Conservation (phyloP, 169 alveolate genomes). For the Perkinsus marinus region DNA sequence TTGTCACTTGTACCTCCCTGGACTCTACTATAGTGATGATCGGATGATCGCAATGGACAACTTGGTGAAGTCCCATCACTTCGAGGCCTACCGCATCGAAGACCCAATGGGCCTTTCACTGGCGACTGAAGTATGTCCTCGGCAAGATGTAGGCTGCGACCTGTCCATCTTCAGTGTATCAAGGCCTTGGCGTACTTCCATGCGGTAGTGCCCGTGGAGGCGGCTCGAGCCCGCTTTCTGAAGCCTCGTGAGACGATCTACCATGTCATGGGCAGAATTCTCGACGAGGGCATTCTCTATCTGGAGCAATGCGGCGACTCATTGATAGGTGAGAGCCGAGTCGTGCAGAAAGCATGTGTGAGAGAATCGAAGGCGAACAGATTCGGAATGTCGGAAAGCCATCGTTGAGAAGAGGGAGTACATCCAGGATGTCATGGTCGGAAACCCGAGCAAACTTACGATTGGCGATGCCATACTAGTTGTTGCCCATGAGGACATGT, state of each 20-base stretch:
- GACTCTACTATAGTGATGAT: not conserved
- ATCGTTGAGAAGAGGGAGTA: not conserved
- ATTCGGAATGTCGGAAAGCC: not conserved
- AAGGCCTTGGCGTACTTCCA: not conserved
- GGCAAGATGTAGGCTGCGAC: no score
- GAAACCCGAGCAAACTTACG: not conserved
- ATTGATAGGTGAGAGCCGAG: not conserved
- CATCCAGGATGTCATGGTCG: not conserved
- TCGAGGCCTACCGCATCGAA: not conserved
- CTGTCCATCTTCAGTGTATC: not conserved
- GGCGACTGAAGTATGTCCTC: not conserved
- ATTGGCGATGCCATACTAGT: not conserved
- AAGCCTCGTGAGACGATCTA: not conserved
- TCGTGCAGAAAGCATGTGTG: not conserved
- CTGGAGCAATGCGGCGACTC: not conserved
- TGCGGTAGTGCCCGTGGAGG: not conserved
- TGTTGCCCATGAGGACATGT: not conserved
- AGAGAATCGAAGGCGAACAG: not conserved
- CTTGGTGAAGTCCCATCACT: not conserved
- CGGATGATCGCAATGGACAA: not conserved
- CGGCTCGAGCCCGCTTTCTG: not conserved
- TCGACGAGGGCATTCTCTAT: not conserved
- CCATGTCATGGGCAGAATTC: not conserved
- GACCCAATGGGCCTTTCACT: not conserved
- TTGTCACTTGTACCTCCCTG: not conserved